Percentiles rank a stretch among this genome's conserved stretches.
These are phyloP conservation scores for Trypethelium eluteriae DNA, from an alignment of 495 filamentous ascomycete species.

Conservation along the genomic window DNA sequence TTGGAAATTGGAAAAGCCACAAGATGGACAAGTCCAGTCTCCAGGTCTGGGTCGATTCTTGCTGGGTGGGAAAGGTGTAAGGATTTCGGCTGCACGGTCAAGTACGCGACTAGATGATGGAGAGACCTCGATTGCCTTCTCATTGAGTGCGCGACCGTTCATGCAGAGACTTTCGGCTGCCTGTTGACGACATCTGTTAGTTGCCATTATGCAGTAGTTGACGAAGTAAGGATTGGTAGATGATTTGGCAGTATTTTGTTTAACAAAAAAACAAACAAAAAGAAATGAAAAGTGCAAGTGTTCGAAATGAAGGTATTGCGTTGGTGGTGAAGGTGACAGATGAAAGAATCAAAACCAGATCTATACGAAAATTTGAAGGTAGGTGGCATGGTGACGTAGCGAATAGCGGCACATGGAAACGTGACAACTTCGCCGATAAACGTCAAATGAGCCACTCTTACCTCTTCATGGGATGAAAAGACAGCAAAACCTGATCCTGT, in stretches of 20 bases:
- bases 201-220: background rate
- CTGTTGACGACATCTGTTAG: slow-evolving; percentile 20
- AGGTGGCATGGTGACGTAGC: slow-evolving; percentile 11
- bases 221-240: too few relatives aligned
- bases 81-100: slow-evolving; percentile 76
- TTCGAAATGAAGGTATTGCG: background rate
- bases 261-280: too few relatives aligned
- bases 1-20: slow-evolving; percentile 89
- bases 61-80: slow-evolving; percentile 93
- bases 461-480: slow-evolving; percentile 98
- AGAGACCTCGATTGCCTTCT: slow-evolving; percentile 97
- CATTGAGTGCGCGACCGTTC: slow-evolving; percentile 95
- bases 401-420: background rate
- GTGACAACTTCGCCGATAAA: slow-evolving; percentile 17
- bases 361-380: background rate
- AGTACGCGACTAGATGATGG: slow-evolving; percentile 88
- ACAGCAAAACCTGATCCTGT: slow-evolving; percentile 96
- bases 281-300: background rate
- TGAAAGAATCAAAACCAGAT: slow-evolving; percentile 14
- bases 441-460: slow-evolving; percentile 41
- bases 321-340: background rate
- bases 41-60: slow-evolving; percentile 96
- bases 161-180: slow-evolving; percentile 92
- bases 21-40: slow-evolving; percentile 98
- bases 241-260: too few relatives aligned